A percentile compares a stretch with the other conserved stretches of the same genome.
These are phyloP conservation scores for Bigelowiella natans DNA, from an alignment of 78 protist genomes.

Conservation along the genomic window DNA sequence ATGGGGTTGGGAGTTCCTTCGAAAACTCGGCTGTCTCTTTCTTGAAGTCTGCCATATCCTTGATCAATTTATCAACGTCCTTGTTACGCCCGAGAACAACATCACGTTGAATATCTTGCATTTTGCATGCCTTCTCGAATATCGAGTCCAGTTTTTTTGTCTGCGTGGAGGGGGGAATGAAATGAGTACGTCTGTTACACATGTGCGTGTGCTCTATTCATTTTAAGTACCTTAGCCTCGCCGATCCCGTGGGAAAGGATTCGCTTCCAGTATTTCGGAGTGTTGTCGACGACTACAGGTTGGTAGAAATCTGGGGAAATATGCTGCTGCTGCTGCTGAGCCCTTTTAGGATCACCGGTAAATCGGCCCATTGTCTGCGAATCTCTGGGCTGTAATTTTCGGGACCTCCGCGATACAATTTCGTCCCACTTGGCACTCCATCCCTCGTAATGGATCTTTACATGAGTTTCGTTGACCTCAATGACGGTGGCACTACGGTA, in stretches of 20 bases:
- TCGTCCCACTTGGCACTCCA: not conserved
- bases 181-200: too few relatives aligned
- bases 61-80: not conserved
- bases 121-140: not conserved
- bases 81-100: not conserved
- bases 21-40: not conserved
- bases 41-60: not conserved
- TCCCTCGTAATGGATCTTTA: not conserved
- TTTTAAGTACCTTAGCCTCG: not conserved
- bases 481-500: not conserved
- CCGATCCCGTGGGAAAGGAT: not conserved
- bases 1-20: not conserved
- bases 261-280: not conserved
- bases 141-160: not conserved
- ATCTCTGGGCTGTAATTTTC: not conserved
- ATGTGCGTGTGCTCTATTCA: too few relatives aligned
- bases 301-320: not conserved
- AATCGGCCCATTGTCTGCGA: not conserved
- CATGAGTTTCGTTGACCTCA: not conserved
- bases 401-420: not conserved
- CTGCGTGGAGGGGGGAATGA: not conserved
- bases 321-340: not conserved
- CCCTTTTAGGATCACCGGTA: not conserved
- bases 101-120: not conserved
- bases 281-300: not conserved